Base-by-base conservation (phyloP, 2,329 filamentous ascomycete species). In the Phoma herbarum region DNA sequence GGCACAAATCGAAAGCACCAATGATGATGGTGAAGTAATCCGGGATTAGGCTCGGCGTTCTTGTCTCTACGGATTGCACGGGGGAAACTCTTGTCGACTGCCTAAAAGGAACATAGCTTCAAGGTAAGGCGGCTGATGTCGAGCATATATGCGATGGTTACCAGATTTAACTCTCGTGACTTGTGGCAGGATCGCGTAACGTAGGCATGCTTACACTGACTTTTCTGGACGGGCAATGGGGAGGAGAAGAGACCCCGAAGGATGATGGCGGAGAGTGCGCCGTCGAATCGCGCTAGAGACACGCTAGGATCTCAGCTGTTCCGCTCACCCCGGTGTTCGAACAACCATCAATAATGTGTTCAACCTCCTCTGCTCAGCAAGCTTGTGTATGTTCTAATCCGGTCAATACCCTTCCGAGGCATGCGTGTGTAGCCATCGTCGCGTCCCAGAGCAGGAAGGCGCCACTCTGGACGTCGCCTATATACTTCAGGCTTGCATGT, bases 61-160 rank as follows among this genome's bases (percentile, higher is more conserved):
- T 59, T 54, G 57, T 59, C 45, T 12, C 37, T 56, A 51, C 51
- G 31, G 45, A 59, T 31, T 28, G 22, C 16, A 42, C 39, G 31
- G 41, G 31, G 45, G 12, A 51, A 26, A 46, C 18, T 46, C 57
- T 59, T 59, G 46, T 51, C 57, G 41, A 43, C 52, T 59, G 50
- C 57, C 57, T 50, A 55, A 59, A 59, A 44, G 16, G 7, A 28
- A 49, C 26, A 16, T 59, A 49, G 56, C 9, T 5, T n/a, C 33
- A n/a, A 12, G 41, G 37, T 51, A 23, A 9, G 2, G 20, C 9
- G 16, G 41, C 25, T 41, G 31, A 26, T 28, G 42, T 22, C 31
- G 35, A 52, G 48, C 43, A 28, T 43, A 12, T 37, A 35, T 37
- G 41, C n/a, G 25, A 16, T 29, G 26, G 16, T 52, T 35, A 35